These are phyloP conservation scores for Auricularia auricula-judae DNA, from an alignment of 768 basidiomycete genomes.

Conservation along the genomic window DNA sequence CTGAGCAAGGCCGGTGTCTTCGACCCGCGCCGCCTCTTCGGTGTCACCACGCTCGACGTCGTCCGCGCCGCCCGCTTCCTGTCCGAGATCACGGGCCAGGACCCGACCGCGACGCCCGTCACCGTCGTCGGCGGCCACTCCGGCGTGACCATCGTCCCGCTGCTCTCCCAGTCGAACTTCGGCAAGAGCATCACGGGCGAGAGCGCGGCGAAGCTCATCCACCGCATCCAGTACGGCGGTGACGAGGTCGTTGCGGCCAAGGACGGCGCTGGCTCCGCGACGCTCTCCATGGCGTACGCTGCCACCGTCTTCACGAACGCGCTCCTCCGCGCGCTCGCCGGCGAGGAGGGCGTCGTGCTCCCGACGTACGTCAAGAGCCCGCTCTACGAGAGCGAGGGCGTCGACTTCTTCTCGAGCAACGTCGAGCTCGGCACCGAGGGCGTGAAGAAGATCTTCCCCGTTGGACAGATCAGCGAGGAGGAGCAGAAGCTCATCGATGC, in stretches of 20 bases:
- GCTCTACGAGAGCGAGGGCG: conserved; percentile 72
- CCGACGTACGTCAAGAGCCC: conserved; percentile 87
- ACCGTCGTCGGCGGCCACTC: conserved; percentile 94
- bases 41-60: conserved; percentile 97
- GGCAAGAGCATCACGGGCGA: conserved; percentile 71
- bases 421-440: conserved; percentile 87
- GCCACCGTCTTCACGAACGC: conserved; percentile 59
- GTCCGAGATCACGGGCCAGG: conserved; percentile 49
- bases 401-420: conserved; percentile 90
- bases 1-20: conserved; percentile 88
- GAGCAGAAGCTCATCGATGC: conserved; percentile 83
- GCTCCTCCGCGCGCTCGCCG: conserved; percentile 50
- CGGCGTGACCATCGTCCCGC: conserved; percentile 93
- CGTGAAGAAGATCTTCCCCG: conserved; percentile 83
- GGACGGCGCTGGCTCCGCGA: conserved; percentile 71
- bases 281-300: conserved; percentile 70
- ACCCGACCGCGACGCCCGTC: conserved; percentile 57
- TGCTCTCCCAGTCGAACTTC: conserved; percentile 70
- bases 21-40: conserved; percentile 82
- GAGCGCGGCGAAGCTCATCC: conserved; percentile 62
- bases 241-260: conserved; percentile 99
- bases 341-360: conserved; percentile 59
- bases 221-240: conserved; percentile 95
- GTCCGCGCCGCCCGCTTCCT: conserved; percentile 93
- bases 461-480: conserved; percentile 67